Evolutionary conservation across 768 basidiomycete species (phyloP).

Genomic region (Peribolospora kevripleyi): DNA sequence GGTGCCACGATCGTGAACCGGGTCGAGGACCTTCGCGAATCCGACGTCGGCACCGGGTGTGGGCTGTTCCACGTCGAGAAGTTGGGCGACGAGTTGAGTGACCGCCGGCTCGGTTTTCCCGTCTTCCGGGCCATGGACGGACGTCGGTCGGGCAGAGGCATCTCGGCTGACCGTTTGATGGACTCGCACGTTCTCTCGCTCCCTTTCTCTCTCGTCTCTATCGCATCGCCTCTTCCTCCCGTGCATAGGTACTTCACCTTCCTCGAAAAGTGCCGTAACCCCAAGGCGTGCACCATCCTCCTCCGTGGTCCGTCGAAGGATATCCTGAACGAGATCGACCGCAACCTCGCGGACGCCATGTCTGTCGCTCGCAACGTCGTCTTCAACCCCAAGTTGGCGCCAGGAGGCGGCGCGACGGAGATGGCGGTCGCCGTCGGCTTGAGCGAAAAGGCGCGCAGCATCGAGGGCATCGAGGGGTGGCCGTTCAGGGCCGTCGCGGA

Average conservation of each 20-base stretch:
- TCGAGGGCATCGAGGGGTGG: conserved; percentile 74
- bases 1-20: conserved; percentile 95
- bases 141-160: no score
- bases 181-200: neutral
- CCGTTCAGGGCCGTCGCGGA: conserved; percentile 81
- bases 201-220: neutral
- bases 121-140: no score
- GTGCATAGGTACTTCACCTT: conserved; percentile 70
- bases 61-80: conserved; percentile 95
- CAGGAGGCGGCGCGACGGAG: conserved; percentile 91
- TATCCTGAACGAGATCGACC: conserved; percentile 90
- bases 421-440: conserved; percentile 87
- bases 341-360: conserved; percentile 94
- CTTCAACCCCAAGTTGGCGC: conserved; percentile 80
- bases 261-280: conserved; percentile 65
- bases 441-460: conserved; percentile 40
- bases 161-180: neutral
- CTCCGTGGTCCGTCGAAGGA: conserved; percentile 96
- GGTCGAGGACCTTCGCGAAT: conserved; percentile 73
- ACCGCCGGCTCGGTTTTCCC: conserved; percentile 6
- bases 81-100: conserved; percentile 62
- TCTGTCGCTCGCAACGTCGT: conserved; percentile 88
- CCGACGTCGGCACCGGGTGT: conserved; percentile 76
- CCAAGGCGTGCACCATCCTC: conserved; percentile 94
- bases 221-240: neutral